A percentile compares a stretch with the other conserved stretches of the same genome.
Conservation (phyloP, 352 stramenopile species). For the Phytophthora megakarya region DNA sequence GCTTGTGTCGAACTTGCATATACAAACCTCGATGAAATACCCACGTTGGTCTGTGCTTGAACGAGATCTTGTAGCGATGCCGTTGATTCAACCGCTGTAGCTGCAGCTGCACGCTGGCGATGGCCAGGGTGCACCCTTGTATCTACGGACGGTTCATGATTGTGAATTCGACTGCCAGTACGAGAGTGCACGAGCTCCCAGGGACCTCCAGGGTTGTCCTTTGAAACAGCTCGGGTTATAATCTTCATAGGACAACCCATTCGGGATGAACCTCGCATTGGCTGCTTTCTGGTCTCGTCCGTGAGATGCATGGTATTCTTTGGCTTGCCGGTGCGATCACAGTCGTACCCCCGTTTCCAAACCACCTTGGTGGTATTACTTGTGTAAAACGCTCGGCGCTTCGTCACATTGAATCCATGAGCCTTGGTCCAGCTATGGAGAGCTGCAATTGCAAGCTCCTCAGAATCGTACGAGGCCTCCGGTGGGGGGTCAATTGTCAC, state of each 20-base stretch:
- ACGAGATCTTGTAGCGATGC: slow-evolving; percentile 4
- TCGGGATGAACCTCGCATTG: too few relatives aligned
- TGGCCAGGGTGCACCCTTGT: slow-evolving; percentile 4
- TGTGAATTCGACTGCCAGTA: slow-evolving; percentile 16
- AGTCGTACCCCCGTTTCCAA: slow-evolving; percentile 18
- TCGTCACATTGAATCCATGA: slow-evolving; percentile 26
- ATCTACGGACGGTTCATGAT: slow-evolving; percentile 14
- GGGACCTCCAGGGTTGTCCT: slow-evolving; percentile 2
- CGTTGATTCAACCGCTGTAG: background rate
- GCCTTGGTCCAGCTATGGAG: slow-evolving; percentile 14
- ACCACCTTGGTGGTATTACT: background rate
- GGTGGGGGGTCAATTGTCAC: too few relatives aligned
- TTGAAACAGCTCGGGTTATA: slow-evolving; percentile 13
- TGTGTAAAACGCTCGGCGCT: slow-evolving; percentile 11
- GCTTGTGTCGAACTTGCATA: slow-evolving; percentile 2
- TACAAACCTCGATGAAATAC: background rate
- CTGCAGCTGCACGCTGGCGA: slow-evolving; percentile 9
- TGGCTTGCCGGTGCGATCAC: slow-evolving; percentile 12
- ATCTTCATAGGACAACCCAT: too few relatives aligned
- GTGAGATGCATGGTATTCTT: too few relatives aligned
- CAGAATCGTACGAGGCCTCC: too few relatives aligned
- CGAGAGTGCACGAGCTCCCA: slow-evolving; percentile 24
- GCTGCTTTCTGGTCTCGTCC: too few relatives aligned
- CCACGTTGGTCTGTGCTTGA: slow-evolving; percentile 1
- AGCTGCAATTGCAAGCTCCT: too few relatives aligned